Evolutionary conservation across 2,329 filamentous ascomycete genomes (phyloP).

Genomic region (Colletotrichum ledebouriae): DNA sequence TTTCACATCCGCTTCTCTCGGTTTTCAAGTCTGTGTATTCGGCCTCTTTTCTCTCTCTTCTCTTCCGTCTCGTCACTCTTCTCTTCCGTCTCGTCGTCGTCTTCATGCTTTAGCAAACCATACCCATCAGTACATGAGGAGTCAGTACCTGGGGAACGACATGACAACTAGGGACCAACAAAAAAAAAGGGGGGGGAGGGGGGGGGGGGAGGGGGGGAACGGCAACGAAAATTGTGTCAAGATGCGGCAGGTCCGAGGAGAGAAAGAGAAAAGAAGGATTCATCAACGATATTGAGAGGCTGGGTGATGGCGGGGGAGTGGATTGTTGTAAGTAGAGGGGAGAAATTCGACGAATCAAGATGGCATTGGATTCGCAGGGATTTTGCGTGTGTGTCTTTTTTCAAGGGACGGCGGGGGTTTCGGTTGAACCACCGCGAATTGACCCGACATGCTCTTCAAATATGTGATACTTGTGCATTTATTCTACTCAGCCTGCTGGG

Average conservation of each 20-base stretch:
- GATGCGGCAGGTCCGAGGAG: slow-evolving; percentile 32
- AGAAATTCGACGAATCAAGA: slow-evolving; percentile 1
- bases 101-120: neutral
- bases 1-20: neutral
- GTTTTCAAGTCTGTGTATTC: neutral
- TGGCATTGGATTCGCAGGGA: neutral
- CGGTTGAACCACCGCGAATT: slow-evolving; percentile 25
- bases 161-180: neutral
- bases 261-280: neutral
- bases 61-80: no score
- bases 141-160: neutral
- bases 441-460: slow-evolving; percentile 5
- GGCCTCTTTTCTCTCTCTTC: no score
- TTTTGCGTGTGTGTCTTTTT: neutral
- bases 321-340: neutral
- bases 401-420: slow-evolving; percentile 8
- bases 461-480: neutral
- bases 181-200: no score
- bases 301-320: neutral
- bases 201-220: neutral
- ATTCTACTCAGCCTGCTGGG: no score
- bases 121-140: neutral
- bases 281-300: neutral
- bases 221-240: slow-evolving; percentile 6
- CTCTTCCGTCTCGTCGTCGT: no score